Base-by-base conservation (phyloP, 2,329 filamentous ascomycete species). In the Alternaria incomplexa region DNA sequence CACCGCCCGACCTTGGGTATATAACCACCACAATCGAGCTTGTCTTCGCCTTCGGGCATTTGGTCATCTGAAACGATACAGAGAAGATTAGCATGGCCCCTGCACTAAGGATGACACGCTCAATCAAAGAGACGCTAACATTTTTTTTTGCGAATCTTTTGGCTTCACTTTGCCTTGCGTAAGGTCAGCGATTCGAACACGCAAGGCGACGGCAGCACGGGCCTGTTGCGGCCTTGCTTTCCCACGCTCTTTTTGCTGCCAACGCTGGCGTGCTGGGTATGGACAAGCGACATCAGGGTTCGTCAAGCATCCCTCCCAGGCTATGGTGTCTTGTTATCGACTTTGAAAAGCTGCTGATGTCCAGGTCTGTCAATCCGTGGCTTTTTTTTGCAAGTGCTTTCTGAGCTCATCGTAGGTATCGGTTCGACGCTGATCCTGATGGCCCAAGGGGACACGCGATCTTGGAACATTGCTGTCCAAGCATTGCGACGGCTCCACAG, bases 61-160 rank as follows among this genome's bases (percentile, higher is more conserved):
- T 67, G 65, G 63, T 73, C 69, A 73, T 66, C 70, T 71, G 67
- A 73, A 73, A 73, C 69, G 62, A 77, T 77, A 77, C 73, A 77
- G 75, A 77, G 75, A 78, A 77, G 74, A 77, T 78, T 78, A 78
- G 74, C 75, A 85, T 85, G 82, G 82, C 82, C 82, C 87, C 87
- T 89, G 87, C 87, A 89, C 92, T 94, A 95, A 95, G 92, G 92
- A 94, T 95, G 92, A 94, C 91, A 93, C 74, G 74, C 76, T 67
- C 62, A 69, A 71, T 71, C 66, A 74, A 73, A 74, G 70, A 75
- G 68, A 69, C 68, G 73, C 72, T 71, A 73, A 72, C 68, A 73
- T 74, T 75, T 73, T 73, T 73, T 72, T 69, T 69, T 54, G 36
- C 1, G 4, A 40, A 17, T 17, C n/a, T 17, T 25, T 48, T 15